Percentiles rank a stretch among this genome's conserved stretches.
Conservation (phyloP, 2,329 filamentous ascomycete genomes). For the Exophiala viscosa region DNA sequence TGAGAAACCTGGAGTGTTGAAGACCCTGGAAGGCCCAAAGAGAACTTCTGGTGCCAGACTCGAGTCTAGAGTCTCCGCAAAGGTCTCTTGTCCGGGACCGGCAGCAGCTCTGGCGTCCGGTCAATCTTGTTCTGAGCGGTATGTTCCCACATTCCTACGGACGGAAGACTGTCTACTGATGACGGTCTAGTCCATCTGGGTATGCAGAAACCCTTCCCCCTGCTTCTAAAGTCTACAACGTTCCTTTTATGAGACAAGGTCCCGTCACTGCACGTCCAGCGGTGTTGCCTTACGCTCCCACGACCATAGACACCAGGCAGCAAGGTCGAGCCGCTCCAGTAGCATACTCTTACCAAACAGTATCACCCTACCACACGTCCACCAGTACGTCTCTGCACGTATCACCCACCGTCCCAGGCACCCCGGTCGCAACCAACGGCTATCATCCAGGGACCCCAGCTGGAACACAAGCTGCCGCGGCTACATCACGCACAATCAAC, state of each 20-base stretch:
- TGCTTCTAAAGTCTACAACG: too few species aligned
- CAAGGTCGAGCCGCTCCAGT: too few species aligned
- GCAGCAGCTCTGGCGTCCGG: neutral
- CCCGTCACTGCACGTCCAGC: too few species aligned
- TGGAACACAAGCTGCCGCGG: neutral
- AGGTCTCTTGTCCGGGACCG: neutral
- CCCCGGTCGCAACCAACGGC: neutral
- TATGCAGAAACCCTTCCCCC: too few species aligned
- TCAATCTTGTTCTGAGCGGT: neutral
- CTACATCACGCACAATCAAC: slow-evolving; percentile 7
- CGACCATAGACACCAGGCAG: too few species aligned
- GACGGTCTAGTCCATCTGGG: neutral
- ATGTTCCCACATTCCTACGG: neutral
- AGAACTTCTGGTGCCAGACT: slow-evolving; percentile 6
- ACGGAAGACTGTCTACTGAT: neutral
- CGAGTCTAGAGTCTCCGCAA: neutral
- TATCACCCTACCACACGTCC: too few species aligned
- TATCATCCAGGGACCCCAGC: neutral
- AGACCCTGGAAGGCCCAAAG: slow-evolving; percentile 17
- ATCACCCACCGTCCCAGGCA: too few species aligned
- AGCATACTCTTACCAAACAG: too few species aligned
- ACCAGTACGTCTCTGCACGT: too few species aligned
- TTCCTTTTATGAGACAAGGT: too few species aligned
- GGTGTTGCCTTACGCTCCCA: too few species aligned
- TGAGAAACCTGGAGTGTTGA: slow-evolving; percentile 19